A percentile compares a stretch with the other conserved stretches of the same genome.
These are phyloP conservation scores for Paraphoma chrysanthemicola DNA, from an alignment of 2,329 filamentous ascomycete genomes.

Conservation along the genomic window DNA sequence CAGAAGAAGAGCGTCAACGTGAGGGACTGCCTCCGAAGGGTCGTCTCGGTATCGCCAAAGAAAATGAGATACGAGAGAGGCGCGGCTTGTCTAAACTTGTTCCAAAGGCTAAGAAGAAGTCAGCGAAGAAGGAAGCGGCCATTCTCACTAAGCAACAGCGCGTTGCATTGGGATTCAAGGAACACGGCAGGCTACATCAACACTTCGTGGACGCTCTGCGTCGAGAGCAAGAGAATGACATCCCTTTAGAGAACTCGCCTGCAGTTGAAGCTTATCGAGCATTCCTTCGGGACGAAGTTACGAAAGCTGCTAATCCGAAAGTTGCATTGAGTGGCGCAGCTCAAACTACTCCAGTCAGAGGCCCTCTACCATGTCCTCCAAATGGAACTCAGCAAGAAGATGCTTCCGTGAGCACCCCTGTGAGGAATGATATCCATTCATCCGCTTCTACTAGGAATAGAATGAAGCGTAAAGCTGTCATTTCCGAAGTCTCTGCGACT, in stretches of 20 bases:
- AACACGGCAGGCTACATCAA: conserved; percentile 32
- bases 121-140: conserved; percentile 20
- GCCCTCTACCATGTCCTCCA: background rate
- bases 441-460: background rate
- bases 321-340: background rate
- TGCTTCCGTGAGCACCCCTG: background rate
- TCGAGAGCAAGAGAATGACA: conserved; percentile 23
- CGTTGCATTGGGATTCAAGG: conserved; percentile 29
- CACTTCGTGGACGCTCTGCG: conserved; percentile 33
- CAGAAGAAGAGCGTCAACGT: conserved; percentile 35
- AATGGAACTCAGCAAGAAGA: background rate
- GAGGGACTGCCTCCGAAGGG: conserved; percentile 31
- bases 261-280: conserved; percentile 14
- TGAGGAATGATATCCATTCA: conserved; percentile 1
- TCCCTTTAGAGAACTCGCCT: conserved; percentile 25
- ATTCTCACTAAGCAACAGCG: conserved; percentile 35
- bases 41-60: conserved; percentile 27
- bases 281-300: conserved; percentile 6
- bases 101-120: conserved; percentile 24
- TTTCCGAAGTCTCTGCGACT: background rate
- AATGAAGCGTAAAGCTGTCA: conserved; percentile 1
- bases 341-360: background rate
- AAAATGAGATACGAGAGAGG: conserved; percentile 33
- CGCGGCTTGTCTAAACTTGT: conserved; percentile 23
- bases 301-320: conserved; percentile 1